phyloP scores from a whole-genome alignment of 2,329 filamentous ascomycete species.

The Microcera coccophila region DNA sequence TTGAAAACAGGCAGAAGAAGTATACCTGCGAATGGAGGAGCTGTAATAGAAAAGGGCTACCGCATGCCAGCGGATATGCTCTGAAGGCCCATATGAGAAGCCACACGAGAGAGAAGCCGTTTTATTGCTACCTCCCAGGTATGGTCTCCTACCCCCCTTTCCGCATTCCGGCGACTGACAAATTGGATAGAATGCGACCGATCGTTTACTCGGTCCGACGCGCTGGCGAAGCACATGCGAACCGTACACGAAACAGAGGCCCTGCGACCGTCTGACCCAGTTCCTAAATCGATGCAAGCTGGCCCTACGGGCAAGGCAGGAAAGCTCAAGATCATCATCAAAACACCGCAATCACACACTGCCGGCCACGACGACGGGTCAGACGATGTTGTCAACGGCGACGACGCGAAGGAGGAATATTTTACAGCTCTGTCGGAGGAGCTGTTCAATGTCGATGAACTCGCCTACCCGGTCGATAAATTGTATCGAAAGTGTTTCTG shows the following conservation, averaged over 20 bases:
- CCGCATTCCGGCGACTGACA: slow-evolving; percentile 4
- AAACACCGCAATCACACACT: slow-evolving; percentile 55
- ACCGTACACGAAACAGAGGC: slow-evolving; percentile 97
- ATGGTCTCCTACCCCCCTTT: slow-evolving; percentile 26
- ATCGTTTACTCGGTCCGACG: slow-evolving; percentile 92
- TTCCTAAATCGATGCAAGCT: slow-evolving; percentile 64
- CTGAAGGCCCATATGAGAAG: slow-evolving; percentile 96
- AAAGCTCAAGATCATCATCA: slow-evolving; percentile 61
- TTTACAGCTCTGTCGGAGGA: slow-evolving; percentile 54
- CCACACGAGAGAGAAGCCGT: slow-evolving; percentile 96
- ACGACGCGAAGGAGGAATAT: slow-evolving; percentile 55
- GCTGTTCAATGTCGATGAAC: slow-evolving; percentile 63
- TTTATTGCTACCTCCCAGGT: slow-evolving; percentile 95
- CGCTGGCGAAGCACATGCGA: slow-evolving; percentile 95
- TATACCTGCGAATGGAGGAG: slow-evolving; percentile 98
- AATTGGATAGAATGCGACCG: slow-evolving; percentile 81
- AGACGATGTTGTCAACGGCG: slow-evolving; percentile 53
- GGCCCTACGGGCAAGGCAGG: slow-evolving; percentile 42
- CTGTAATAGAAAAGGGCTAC: slow-evolving; percentile 80
- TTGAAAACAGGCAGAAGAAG: slow-evolving; percentile 88
- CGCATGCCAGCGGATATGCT: slow-evolving; percentile 93
- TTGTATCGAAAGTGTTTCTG: slow-evolving; percentile 66
- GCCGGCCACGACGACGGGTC: slow-evolving; percentile 52
- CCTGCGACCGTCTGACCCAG: slow-evolving; percentile 71
- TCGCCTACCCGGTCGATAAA: slow-evolving; percentile 54